Evolutionary conservation across 805 yeast genomes (phyloP), one percentile per base, ranked within the genome.

Genomic region (Cyberlindnera galapagoensis): DNA sequence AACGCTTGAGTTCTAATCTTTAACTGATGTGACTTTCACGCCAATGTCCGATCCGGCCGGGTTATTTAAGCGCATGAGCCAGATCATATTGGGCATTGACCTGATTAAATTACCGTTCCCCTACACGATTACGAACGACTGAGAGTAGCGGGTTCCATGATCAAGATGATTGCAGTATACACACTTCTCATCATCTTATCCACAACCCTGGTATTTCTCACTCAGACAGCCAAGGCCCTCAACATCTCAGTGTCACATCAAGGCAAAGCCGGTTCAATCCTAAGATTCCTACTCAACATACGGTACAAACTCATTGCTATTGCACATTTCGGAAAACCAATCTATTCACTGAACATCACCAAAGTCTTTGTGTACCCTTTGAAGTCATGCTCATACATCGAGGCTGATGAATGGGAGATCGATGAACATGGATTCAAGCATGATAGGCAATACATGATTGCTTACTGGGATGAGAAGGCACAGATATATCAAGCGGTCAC

Each of bases 361-460:
- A 24, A 33, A 27, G 35, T 46, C 12, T 28, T 30, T 21, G 38
- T 46, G 4, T 43, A 40, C 21, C 51, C 51, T 4, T 33, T 46
- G 18, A 46, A 46, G 23, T 43, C 47, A 2, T 32, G 35, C 10
- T 36, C 44, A 3, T 34, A 33, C 17, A 11, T 44, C 4, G 24
- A 28, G 6, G 43, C 37, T 2, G 16, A 31, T 3, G 24, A 26
- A 14, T 46, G 51, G 51, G 40, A 39, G 23, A 18, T 46, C 28
- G 49, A 44, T 34, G 41, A 42, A 30, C 29, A 26, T 29, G 51
- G 51, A 4, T 35, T 46, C 25, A 46, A 43, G 32, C 27, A 43
- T 30, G 51, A 46, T 24, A 33, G 51, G 12, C 47, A 46, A 28
- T 46, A 33, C 29, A 36, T 40, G 42, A 25, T 42, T 24, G 49